Percentiles rank a stretch among this genome's conserved stretches.
Evolutionary conservation across 352 stramenopile genomes (phyloP).

Genomic region (Plasmopara muralis): DNA sequence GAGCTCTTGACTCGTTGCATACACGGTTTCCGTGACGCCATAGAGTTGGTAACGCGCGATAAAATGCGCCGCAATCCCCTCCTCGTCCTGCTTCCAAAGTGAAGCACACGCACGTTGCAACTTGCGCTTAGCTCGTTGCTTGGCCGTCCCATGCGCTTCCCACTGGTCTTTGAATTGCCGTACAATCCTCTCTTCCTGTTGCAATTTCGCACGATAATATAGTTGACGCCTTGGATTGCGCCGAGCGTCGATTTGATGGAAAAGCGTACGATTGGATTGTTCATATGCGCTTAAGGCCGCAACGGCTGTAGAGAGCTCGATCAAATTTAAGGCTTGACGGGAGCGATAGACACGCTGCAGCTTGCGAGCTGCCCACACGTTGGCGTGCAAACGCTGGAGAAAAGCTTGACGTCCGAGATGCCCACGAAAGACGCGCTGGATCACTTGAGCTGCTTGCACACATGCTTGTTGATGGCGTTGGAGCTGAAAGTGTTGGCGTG

Average conservation of each 20-base stretch:
- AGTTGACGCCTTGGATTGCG: constrained; percentile 65
- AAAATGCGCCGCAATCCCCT: constrained; percentile 42
- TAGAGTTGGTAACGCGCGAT: constrained; percentile 43
- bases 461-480: constrained; percentile 26
- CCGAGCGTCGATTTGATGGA: constrained; percentile 41
- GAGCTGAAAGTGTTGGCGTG: constrained; percentile 22
- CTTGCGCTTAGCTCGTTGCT: constrained; percentile 48
- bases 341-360: constrained; percentile 45
- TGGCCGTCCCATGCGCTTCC: constrained; percentile 32
- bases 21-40: constrained; percentile 65
- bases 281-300: constrained; percentile 50
- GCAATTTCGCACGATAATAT: constrained; percentile 46
- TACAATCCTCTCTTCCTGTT: constrained; percentile 36
- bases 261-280: constrained; percentile 43
- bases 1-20: constrained; percentile 45
- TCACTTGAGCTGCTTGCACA: constrained; percentile 19
- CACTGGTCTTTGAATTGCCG: constrained; percentile 40
- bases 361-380: constrained; percentile 27
- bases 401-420: constrained; percentile 24
- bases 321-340: constrained; percentile 38
- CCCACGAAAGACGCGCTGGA: constrained; percentile 35
- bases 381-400: constrained; percentile 22
- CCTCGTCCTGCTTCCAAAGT: constrained; percentile 28
- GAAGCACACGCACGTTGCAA: constrained; percentile 27
- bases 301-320: constrained; percentile 48